A percentile compares a stretch with the other conserved stretches of the same genome.
Evolutionary conservation across 371 early-diverging fungal genomes (phyloP).

Genomic region (Batrachochytrium dendrobatidis): DNA sequence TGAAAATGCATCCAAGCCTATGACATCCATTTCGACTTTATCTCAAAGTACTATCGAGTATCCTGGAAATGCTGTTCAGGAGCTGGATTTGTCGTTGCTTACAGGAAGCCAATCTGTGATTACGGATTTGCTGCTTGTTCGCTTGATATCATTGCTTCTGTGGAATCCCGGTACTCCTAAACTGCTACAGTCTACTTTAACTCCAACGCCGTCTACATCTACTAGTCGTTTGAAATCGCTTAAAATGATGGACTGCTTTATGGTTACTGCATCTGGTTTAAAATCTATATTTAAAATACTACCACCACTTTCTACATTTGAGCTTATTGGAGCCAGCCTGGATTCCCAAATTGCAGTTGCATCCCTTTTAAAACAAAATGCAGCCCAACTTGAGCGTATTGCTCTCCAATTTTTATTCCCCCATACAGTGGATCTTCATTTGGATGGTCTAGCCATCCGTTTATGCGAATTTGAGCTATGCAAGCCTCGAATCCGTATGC

Average conservation of each 20-base stretch:
- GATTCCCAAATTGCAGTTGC: background rate
- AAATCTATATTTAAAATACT: background rate
- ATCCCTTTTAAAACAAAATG: background rate
- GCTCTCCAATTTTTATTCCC: background rate
- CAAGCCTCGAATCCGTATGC: background rate
- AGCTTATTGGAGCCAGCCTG: background rate
- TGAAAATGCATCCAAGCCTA: background rate
- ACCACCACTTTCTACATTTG: background rate
- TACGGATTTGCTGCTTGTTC: background rate
- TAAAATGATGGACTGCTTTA: background rate
- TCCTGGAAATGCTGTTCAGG: background rate
- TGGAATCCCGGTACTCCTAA: background rate
- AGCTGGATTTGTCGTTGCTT: background rate
- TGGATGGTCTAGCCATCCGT: background rate
- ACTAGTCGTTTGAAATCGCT: background rate
- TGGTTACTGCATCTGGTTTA: background rate
- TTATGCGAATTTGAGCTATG: background rate
- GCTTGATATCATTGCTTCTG: background rate
- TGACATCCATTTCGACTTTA: background rate
- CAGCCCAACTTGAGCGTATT: background rate
- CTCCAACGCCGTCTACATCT: too few species aligned
- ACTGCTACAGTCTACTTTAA: too few species aligned
- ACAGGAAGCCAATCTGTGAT: background rate
- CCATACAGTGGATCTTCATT: background rate
- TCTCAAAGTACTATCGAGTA: background rate